Conservation (phyloP, 257 asterid species). For the Prunella vulgaris region DNA sequence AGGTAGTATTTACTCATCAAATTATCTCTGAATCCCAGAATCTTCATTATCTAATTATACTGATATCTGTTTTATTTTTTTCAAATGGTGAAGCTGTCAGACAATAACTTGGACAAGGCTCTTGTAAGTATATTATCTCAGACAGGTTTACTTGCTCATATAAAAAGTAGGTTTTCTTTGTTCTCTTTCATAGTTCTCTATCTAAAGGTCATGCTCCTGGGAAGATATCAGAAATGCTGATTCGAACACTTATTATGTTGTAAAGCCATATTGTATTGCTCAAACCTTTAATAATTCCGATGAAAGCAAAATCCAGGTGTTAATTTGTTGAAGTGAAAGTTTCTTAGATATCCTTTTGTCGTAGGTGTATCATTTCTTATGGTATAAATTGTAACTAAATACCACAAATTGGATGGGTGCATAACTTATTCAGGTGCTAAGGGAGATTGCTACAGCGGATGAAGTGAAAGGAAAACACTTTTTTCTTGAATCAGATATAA, state of each 20-base stretch:
- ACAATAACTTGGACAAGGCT: slow-evolving; percentile 74
- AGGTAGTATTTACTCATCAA: slow-evolving; percentile 36
- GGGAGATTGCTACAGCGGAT: slow-evolving; percentile 62
- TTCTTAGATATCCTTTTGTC: background rate
- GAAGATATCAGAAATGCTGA: background rate
- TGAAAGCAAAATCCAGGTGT: background rate
- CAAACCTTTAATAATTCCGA: background rate
- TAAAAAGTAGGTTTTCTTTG: background rate
- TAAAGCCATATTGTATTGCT: background rate
- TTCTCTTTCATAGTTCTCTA: background rate
- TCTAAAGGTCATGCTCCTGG: background rate
- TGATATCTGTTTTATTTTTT: slow-evolving; percentile 24
- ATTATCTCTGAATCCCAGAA: slow-evolving; percentile 8
- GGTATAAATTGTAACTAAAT: slow-evolving; percentile 2
- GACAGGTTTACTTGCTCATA: slow-evolving; percentile 6
- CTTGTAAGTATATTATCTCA: slow-evolving; percentile 48
- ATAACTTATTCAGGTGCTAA: slow-evolving; percentile 51
- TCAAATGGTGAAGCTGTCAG: slow-evolving; percentile 63
- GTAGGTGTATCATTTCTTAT: background rate
- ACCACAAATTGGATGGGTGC: background rate
- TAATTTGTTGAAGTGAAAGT: background rate
- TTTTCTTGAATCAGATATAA: slow-evolving; percentile 81
- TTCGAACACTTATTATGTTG: background rate
- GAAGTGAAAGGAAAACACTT: slow-evolving; percentile 80
- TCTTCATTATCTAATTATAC: slow-evolving; percentile 15